Conservation (phyloP, 306 rosid species). For the Quercus suber region DNA sequence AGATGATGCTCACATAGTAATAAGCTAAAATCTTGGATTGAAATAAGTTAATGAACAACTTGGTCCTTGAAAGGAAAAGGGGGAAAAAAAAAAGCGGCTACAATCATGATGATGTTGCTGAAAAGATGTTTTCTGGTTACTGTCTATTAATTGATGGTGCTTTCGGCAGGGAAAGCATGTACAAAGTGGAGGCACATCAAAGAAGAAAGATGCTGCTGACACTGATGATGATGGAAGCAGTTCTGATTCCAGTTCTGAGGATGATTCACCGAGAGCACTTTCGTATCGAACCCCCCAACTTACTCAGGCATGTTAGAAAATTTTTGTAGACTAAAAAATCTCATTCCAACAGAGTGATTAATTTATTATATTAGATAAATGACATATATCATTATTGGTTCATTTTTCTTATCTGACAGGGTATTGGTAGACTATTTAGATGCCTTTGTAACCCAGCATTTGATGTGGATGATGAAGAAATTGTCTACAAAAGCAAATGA, state of each 20-base stretch:
- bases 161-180: slow-evolving; percentile 53
- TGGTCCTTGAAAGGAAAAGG: background rate
- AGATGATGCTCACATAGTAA: background rate
- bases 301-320: slow-evolving; percentile 55
- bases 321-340: background rate
- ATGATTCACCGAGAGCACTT: slow-evolving; percentile 61
- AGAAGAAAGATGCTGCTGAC: slow-evolving; percentile 52
- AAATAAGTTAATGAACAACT: background rate
- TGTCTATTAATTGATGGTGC: background rate
- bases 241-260: slow-evolving; percentile 69
- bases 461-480: slow-evolving; percentile 92
- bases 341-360: background rate
- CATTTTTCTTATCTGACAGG: slow-evolving; percentile 37
- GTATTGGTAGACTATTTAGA: slow-evolving; percentile 87
- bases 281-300: slow-evolving; percentile 80
- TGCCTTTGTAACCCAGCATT: slow-evolving; percentile 99
- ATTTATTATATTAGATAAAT: background rate
- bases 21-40: background rate
- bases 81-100: background rate
- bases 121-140: background rate
- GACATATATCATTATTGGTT: background rate
- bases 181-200: slow-evolving; percentile 56
- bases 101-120: background rate
- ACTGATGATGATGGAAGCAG: slow-evolving; percentile 66
- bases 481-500: slow-evolving; percentile 77